Evolutionary conservation across 805 yeast species (phyloP).

Genomic region (Ogataea pini): DNA sequence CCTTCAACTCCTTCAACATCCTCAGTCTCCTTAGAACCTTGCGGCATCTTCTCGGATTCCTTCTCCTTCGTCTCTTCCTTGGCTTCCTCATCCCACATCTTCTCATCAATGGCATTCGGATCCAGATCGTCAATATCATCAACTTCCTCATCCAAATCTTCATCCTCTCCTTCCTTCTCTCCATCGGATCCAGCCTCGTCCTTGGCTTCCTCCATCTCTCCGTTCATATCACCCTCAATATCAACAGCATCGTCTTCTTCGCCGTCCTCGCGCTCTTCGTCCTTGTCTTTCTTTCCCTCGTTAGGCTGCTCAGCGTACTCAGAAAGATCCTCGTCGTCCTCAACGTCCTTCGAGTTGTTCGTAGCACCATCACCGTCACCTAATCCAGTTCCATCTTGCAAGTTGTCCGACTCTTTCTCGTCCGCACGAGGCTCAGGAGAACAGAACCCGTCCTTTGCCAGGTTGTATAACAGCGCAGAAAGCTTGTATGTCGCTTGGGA

Average conservation of each 20-base stretch:
- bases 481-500: constrained; percentile 66
- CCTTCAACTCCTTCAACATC: constrained; percentile 53
- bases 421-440: constrained; percentile 80
- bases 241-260: constrained; percentile 83
- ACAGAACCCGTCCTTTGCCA: constrained; percentile 86
- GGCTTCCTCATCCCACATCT: constrained; percentile 96
- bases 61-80: constrained; percentile 77
- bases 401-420: constrained; percentile 57
- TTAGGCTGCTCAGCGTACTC: constrained; percentile 75
- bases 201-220: constrained; percentile 78
- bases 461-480: constrained; percentile 51
- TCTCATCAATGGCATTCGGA: constrained; percentile 94
- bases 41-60: constrained; percentile 71
- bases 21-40: constrained; percentile 49
- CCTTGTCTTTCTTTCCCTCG: constrained; percentile 55
- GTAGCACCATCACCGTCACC: constrained; percentile 80
- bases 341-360: constrained; percentile 79
- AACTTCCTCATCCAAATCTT: constrained; percentile 81
- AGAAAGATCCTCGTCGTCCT: constrained; percentile 85
- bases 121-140: constrained; percentile 89
- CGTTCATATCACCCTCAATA: constrained; percentile 97
- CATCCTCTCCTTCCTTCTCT: constrained; percentile 46
- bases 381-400: constrained; percentile 91
- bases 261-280: constrained; percentile 57
- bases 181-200: constrained; percentile 54